Evolutionary conservation across 208 protist species (phyloP).

Genomic region (Acanthamoeba culbertsoni): DNA sequence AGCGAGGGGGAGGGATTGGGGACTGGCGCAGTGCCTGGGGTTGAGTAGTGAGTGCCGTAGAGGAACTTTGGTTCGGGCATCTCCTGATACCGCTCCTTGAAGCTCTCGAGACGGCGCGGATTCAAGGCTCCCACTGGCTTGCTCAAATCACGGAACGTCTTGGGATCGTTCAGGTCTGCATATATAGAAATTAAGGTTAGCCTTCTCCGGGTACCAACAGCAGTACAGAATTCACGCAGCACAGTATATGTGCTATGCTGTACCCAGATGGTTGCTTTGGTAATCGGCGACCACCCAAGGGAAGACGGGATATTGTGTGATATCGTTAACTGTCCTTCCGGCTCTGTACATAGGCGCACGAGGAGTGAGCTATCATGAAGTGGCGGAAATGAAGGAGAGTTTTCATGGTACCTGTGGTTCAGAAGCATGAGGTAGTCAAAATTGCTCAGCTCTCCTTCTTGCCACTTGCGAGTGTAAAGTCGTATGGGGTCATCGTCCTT

Average conservation of each 20-base stretch:
- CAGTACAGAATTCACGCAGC: background rate
- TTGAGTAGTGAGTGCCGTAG: constrained; percentile 95
- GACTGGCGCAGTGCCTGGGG: constrained; percentile 75
- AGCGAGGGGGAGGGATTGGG: no score
- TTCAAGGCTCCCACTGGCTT: constrained; percentile 93
- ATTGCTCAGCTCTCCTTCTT: constrained; percentile 86
- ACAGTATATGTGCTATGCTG: background rate
- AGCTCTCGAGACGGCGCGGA: constrained; percentile 77
- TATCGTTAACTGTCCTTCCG: constrained; percentile 82
- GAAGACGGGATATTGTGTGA: constrained; percentile 90
- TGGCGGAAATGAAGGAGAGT: no score
- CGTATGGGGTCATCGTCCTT: background rate
- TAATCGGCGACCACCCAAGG: constrained; percentile 93
- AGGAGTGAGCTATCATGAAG: no score
- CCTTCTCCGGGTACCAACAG: background rate
- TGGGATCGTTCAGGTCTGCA: constrained; percentile 78
- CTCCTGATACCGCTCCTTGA: constrained; percentile 80
- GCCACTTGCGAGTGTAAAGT: background rate
- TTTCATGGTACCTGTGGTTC: constrained; percentile 84
- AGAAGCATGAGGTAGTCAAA: constrained; percentile 89
- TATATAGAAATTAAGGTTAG: background rate
- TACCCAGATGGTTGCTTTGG: constrained; percentile 74
- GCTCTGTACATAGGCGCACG: no score
- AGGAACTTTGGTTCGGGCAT: constrained; percentile 84
- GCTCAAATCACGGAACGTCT: constrained; percentile 87